Base-by-base conservation (phyloP, 768 basidiomycete genomes). In the Asterophora lycoperdoides region DNA sequence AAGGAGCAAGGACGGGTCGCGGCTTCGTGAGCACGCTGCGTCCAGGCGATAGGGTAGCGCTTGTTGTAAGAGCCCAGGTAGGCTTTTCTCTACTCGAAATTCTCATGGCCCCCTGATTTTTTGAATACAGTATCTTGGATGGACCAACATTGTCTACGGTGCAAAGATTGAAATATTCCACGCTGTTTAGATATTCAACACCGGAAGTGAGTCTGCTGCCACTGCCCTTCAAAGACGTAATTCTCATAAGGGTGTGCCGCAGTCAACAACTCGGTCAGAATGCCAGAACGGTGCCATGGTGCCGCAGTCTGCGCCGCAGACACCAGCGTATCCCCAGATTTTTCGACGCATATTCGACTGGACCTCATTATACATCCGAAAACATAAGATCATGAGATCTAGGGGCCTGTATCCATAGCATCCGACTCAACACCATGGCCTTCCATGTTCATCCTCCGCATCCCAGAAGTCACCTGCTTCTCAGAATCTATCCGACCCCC, bases 11-110 rank as follows among this genome's bases (percentile, higher is more conserved):
- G 2, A 44, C 28, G 20, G 60, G 59, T 0, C 6, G 29, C 11
- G 60, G 60, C 5, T 65, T 65, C 23, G 46, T 65, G 5, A 28
- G 32, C 9, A 41, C 52, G 18, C 49, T 65, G 15, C 26, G n/a
- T 13, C 30, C 53, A 18, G 62, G 64, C 6, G 62, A 64, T 37
- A 48, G 55, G 30, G 50, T 65, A 9, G 55, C 49, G 8, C 41
- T 70, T 11, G 51, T 66, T 39, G 67, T 58, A 2, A 56, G 60
- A 42, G 68, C 68, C 23, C 45, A 54, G 57, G 68, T 66, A 29
- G 42, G 47, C 44, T 15, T 30, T 20, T 17, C 17, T 41, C 14
- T n/a, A 15, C 11, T n/a, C 18, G 8, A 28, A 45, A 9, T 8
- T 7, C 5, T 18, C 32, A 19, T 23, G 8, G 33, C 33, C 46